These are phyloP conservation scores for Dicorynia guianensis DNA, from an alignment of 306 rosid species.

Conservation along the genomic window DNA sequence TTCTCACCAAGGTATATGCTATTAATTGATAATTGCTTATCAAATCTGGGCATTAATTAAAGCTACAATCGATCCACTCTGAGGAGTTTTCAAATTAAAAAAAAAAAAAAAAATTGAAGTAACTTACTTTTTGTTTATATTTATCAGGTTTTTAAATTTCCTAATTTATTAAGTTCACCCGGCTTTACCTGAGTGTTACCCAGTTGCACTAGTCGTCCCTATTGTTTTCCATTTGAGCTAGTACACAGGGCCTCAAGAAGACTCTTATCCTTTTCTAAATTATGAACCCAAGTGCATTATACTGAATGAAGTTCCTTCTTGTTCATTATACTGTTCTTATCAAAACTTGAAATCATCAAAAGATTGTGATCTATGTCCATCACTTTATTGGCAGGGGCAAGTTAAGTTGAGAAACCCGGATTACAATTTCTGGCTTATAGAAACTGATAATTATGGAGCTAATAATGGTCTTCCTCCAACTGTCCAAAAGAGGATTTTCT, in stretches of 20 bases:
- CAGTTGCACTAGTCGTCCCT: slow-evolving; percentile 2
- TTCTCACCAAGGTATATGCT: not conserved
- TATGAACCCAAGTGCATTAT: slow-evolving; percentile 17
- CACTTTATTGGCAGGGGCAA: slow-evolving; percentile 66
- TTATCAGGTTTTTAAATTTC: no score
- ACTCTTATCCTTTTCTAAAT: slow-evolving; percentile 1
- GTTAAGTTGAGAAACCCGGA: slow-evolving; percentile 87
- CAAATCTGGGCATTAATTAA: slow-evolving; percentile 8
- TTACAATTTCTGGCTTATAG: slow-evolving; percentile 89
- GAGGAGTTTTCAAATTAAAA: not conserved
- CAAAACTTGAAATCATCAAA: not conserved
- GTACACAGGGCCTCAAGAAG: not conserved
- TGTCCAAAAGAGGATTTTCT: slow-evolving; percentile 73
- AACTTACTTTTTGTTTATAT: no score
- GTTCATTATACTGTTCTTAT: slow-evolving; percentile 10
- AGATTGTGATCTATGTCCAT: slow-evolving; percentile 24
- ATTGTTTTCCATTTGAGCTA: slow-evolving; percentile 33
- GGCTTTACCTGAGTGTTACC: not conserved
- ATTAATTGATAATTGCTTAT: not conserved
- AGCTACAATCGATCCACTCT: slow-evolving; percentile 1
- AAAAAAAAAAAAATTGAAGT: no score
- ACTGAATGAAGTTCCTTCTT: slow-evolving; percentile 22
- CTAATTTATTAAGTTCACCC: not conserved
- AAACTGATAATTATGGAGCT: slow-evolving; percentile 72
- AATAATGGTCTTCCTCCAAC: slow-evolving; percentile 95